Conservation (phyloP, 257 asterid genomes). For the Solanum ossicruentum region DNA sequence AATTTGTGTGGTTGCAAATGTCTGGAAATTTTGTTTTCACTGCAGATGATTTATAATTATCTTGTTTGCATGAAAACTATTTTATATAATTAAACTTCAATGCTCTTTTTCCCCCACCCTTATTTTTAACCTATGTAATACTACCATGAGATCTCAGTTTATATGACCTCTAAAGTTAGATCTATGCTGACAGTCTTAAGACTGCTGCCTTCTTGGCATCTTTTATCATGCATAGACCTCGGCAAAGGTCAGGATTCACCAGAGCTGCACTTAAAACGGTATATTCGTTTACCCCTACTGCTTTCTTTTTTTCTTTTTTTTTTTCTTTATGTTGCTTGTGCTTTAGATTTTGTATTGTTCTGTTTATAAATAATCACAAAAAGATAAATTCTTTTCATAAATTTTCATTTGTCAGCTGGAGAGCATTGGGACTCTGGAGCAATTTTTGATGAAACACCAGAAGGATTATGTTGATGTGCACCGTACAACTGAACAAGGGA, state of each 20-base stretch:
- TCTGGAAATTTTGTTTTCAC: neutral
- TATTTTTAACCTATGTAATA: neutral
- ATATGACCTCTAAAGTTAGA: constrained; percentile 1
- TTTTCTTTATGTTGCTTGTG: neutral
- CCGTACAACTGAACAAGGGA: constrained; percentile 86
- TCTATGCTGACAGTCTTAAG: constrained; percentile 48
- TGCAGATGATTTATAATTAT: neutral
- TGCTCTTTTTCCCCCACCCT: neutral
- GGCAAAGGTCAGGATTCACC: constrained; percentile 55
- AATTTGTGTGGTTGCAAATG: neutral
- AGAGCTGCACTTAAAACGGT: constrained; percentile 85
- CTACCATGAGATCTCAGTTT: neutral
- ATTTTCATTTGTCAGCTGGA: constrained; percentile 42
- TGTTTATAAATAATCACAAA: neutral
- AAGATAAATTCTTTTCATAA: neutral
- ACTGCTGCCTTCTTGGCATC: constrained; percentile 74
- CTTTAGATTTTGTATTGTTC: neutral
- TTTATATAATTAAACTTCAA: neutral
- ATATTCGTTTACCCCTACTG: neutral
- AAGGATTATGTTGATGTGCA: constrained; percentile 82
- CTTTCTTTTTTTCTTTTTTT: neutral
- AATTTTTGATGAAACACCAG: constrained; percentile 80
- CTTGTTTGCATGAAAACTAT: neutral
- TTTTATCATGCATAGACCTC: constrained; percentile 64
- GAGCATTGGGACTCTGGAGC: constrained; percentile 60